Evolutionary conservation across 2,329 filamentous ascomycete species (phyloP).

Genomic region (Monosporascus sp.): DNA sequence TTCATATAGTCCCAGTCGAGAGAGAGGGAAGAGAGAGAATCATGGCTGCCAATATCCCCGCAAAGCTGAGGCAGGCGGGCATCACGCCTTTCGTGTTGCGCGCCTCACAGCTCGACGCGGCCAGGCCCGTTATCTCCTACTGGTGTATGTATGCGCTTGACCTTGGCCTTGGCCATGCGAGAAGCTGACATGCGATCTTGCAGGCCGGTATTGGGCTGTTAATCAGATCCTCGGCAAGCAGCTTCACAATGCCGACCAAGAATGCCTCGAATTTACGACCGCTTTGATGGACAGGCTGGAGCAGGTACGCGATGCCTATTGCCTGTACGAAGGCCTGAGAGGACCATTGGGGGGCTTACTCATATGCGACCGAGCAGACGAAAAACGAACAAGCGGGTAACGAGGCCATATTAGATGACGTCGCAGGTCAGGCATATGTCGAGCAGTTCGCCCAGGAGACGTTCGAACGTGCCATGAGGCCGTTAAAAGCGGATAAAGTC

Average conservation of each 20-base stretch:
- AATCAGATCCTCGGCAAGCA: slow-evolving; percentile 81
- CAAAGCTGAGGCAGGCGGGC: slow-evolving; percentile 72
- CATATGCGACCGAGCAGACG: slow-evolving; percentile 38
- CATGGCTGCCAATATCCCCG: slow-evolving; percentile 71
- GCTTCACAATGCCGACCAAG: slow-evolving; percentile 73
- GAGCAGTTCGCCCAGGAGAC: slow-evolving; percentile 91
- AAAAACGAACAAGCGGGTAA: slow-evolving; percentile 71
- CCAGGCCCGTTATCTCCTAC: slow-evolving; percentile 86
- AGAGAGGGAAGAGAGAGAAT: too few species aligned
- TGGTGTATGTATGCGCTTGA: slow-evolving; percentile 67
- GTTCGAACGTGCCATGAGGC: slow-evolving; percentile 76
- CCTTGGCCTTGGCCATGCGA: slow-evolving; percentile 1
- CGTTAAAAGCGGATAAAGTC: slow-evolving; percentile 76
- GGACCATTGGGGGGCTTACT: background rate
- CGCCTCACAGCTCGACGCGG: slow-evolving; percentile 75
- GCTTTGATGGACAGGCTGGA: slow-evolving; percentile 89
- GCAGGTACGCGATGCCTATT: slow-evolving; percentile 41
- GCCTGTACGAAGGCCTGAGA: background rate
- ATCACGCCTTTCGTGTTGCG: slow-evolving; percentile 79
- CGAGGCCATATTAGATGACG: slow-evolving; percentile 79
- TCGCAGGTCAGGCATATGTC: slow-evolving; percentile 83
- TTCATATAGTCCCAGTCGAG: too few species aligned
- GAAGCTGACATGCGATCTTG: slow-evolving; percentile 11
- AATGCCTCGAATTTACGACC: slow-evolving; percentile 75
- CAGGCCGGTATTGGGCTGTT: slow-evolving; percentile 87